Evolutionary conservation across 805 yeast species (phyloP), one percentile per base, ranked within the genome.

Genomic region (Saccharomycopsis lassenensis): DNA sequence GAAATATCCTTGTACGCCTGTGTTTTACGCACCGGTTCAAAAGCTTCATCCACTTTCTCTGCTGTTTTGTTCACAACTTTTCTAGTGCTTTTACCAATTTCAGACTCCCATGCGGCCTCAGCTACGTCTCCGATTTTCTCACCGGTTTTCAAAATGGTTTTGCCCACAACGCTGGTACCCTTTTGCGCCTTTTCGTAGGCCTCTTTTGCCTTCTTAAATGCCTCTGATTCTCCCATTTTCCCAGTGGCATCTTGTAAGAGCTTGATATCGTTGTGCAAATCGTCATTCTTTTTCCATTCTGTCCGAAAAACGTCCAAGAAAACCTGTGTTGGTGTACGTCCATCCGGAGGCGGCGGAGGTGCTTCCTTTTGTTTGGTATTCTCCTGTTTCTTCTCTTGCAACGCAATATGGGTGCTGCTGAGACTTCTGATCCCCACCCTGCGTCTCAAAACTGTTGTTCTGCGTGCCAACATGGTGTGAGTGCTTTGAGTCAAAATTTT

Each of bases 201-300:
- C 43, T 86, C 95, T 53, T 81, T 79, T 23, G 98, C 98, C 51
- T 71, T 74, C 56, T 79, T 83, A 63, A 83, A 87, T 2, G 97
- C 94, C 37, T 86, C 95, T 33, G 91, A 78, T 49, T 91, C 97
- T 22, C 94, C 84, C 56, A 91, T 70, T 50, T 86, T 75, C 27
- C 95, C 97, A 3, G 96, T 84, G 48, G 93, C 97, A 59, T 87
- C 95, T 55, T 85, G 94, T 37, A 91, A 68, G 11, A 95, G 94
- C 59, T 89, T 91, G 54, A 91, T 85, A 50, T 86, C 85, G 38
- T 84, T 86, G 52, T 87, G 93, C 42, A 91, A 69, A 56, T 91
- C 97, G 52, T 71, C 70, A 34, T 86, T 77, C 57, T 91, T 89
- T 55, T 80, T 77, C 77, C 95, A 87, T 61, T 91, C 99, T 41